A percentile compares a stretch with the other conserved stretches of the same genome.
Evolutionary conservation across 1,284 basidiomycete species (phyloP).

Genomic region (Gymnopus androsaceus): DNA sequence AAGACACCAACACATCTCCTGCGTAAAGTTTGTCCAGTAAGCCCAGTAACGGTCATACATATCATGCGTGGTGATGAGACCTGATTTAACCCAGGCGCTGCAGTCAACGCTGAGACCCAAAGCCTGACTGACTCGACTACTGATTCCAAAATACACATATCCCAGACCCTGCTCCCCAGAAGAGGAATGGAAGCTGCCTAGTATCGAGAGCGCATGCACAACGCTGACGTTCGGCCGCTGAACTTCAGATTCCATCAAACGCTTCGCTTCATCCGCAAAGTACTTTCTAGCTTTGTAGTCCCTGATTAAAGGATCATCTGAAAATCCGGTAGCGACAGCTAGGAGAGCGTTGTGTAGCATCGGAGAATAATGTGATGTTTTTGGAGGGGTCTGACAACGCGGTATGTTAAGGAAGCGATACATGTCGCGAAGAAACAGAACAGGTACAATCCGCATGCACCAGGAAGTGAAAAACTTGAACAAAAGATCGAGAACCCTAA

Average conservation of each 20-base stretch:
- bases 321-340: constrained; percentile 58
- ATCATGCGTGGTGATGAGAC: constrained; percentile 49
- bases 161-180: constrained; percentile 58
- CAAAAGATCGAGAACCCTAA: constrained; percentile 53
- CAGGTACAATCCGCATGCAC: constrained; percentile 52
- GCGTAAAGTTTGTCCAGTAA: constrained; percentile 43
- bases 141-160: constrained; percentile 60
- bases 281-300: constrained; percentile 45
- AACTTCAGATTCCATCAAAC: constrained; percentile 57
- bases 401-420: constrained; percentile 50
- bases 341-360: constrained; percentile 72
- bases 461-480: constrained; percentile 66
- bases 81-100: constrained; percentile 53
- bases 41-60: constrained; percentile 55
- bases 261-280: constrained; percentile 58
- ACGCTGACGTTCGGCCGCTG: constrained; percentile 58
- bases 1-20: constrained; percentile 51
- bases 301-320: constrained; percentile 53
- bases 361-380: constrained; percentile 65
- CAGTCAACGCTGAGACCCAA: constrained; percentile 60
- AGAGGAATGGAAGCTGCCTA: constrained; percentile 60
- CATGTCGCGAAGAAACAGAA: constrained; percentile 64
- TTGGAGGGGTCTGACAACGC: constrained; percentile 42
- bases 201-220: constrained; percentile 57
- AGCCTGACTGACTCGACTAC: constrained; percentile 32